Base-by-base conservation (phyloP, 805 yeast genomes). In the Candida schatavii region DNA sequence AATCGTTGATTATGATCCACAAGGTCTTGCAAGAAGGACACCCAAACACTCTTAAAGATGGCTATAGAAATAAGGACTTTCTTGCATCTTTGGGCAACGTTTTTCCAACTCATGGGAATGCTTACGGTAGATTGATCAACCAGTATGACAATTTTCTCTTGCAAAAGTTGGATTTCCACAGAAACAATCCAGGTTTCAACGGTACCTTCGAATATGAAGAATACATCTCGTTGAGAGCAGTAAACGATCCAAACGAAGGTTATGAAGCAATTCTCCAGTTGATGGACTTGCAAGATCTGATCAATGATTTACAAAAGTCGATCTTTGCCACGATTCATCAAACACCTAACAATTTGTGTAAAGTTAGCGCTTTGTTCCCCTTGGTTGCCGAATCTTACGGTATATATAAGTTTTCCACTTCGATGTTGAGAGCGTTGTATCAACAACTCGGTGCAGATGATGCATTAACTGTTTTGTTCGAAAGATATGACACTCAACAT, bases 1-100 rank as follows among this genome's bases (percentile, higher is more conserved):
- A 91, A 59, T 83, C 95, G 13, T 69, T 93, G 56, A 85, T 90
- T 41, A 75, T 87, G 49, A 75, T 89, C 37, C 98, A 91, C 56
- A 90, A 91, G 55, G 91, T 93, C 4, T 67, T 91, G n/a, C 98
- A 93, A 61, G 99, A 91, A 63, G 99, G 99, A n/a, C 98, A 91
- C 60, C 88, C 88, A 11, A 76, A 87, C 21, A 81, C 88, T 4
- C 66, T 91, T 53, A 73, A 78, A 39, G 97, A 88, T 54, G 97
- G 88, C 2, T 85, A 80, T 54, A 72, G 80, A 46, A 88, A 89
- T 58, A 69, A 81, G 39, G 85, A 81, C 40, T 91, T 95, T 83
- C 72, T 91, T 37, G 78, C 81, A 42, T 77, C 89, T 14, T 70
- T 93, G 43, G 83, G 82, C 2, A 72, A 88, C 32, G 72, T 78